A percentile compares a stretch with the other conserved stretches of the same genome.
phyloP scores from a whole-genome alignment of 2,329 filamentous ascomycete species.

The Trichophyton equinum region DNA sequence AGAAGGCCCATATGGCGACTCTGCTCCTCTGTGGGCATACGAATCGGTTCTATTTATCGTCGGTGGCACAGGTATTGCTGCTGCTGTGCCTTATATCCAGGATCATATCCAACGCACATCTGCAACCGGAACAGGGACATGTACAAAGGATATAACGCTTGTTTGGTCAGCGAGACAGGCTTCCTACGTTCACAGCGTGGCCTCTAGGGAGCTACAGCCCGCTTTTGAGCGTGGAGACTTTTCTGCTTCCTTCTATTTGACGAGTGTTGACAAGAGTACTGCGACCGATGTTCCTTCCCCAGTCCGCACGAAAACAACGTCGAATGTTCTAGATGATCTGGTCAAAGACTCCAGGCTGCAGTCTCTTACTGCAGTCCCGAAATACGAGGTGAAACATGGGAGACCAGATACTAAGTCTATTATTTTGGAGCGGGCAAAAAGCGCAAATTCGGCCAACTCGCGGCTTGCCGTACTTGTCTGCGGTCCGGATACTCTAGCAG shows the following conservation, averaged over 20 bases:
- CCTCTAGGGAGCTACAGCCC: conserved; percentile 11
- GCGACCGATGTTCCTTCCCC: not conserved
- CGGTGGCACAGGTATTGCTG: conserved; percentile 20
- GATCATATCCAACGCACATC: conserved; percentile 14
- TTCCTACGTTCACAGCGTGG: conserved; percentile 15
- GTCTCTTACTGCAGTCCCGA: not conserved
- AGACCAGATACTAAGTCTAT: conserved; percentile 7
- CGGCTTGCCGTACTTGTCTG: conserved; percentile 29
- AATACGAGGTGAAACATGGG: conserved; percentile 1
- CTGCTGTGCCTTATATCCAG: conserved; percentile 34
- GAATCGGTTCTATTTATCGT: conserved; percentile 40
- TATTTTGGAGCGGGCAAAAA: not conserved
- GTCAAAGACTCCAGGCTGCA: not conserved
- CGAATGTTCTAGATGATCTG: not conserved
- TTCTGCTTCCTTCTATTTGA: conserved; percentile 12
- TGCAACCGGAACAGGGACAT: not conserved
- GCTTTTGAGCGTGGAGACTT: conserved; percentile 11
- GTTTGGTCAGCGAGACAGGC: conserved; percentile 17
- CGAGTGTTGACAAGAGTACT: not conserved
- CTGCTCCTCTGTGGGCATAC: conserved; percentile 27
- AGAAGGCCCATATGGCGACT: conserved; percentile 38
- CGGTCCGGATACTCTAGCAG: conserved; percentile 33
- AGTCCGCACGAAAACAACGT: conserved; percentile 6
- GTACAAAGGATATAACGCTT: conserved; percentile 12
- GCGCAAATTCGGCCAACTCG: not conserved